Base-by-base conservation (phyloP, 2,329 filamentous ascomycete species). In the Escovopsis sp. region DNA sequence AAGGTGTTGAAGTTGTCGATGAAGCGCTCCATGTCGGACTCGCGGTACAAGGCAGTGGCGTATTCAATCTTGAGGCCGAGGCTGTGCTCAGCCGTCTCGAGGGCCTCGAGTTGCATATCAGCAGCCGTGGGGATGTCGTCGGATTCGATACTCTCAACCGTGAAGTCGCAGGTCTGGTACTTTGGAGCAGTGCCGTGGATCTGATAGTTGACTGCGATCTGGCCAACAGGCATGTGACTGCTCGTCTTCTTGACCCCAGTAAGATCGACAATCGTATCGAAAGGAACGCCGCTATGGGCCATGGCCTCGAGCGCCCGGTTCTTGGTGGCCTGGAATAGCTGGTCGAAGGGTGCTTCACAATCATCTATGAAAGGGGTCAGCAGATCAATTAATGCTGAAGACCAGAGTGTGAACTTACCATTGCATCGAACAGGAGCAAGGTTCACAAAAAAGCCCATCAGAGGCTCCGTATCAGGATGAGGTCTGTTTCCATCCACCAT, bases 381-480 rank as follows among this genome's bases (percentile, higher is more conserved):
- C 23, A 33, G 26, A 8, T 3, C 7, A 8, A 26, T 23, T 7
- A 6, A 36, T 36, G 18, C 6, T 36, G 8, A 12, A 15, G n/a
- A 26, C 7, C 12, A 23, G 18, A 37, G 10, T 37, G 11, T 5
- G 4, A 2, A 40, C 33, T 41, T 45, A 48, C 44, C 49, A 32
- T 49, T 47, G 43, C 48, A 51, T 39, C 52, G 48, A 15, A 54
- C 47, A 6, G 52, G 52, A 5, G 48, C 48, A 35, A 54, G 40
- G 41, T 54, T 54, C 43, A 54, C 52, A 43, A 53, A 54, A 48
- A 54, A 53, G 6, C 52, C 52, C 39, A 49, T 47, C 9, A 51
- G 46, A 11, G 49, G 45, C 37, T 54, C 49, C 11, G 48, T 48
- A 32, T 51, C 51, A 1, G 51, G 46, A 23, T 53, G 52, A 37